phyloP scores from a whole-genome alignment of 2,329 filamentous ascomycete species.

The Fusarium pseudonygamai region DNA sequence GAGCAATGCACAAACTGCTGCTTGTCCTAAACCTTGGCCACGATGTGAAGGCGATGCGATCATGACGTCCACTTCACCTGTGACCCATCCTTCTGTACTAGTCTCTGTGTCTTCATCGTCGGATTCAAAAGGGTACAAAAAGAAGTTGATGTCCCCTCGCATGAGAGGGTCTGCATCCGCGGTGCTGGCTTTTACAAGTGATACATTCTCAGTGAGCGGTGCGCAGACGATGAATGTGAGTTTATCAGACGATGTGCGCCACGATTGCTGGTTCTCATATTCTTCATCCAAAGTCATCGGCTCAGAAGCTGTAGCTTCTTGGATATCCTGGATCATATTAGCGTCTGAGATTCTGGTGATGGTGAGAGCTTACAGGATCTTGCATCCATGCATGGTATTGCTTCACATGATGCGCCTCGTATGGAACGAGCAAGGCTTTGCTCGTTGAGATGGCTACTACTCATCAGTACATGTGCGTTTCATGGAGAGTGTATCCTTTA shows the following conservation, averaged over 20 bases:
- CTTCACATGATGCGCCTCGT: conserved; percentile 81
- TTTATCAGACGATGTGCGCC: conserved; percentile 85
- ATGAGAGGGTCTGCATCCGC: conserved; percentile 67
- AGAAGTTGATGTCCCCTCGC: conserved; percentile 84
- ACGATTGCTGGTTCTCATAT: conserved; percentile 89
- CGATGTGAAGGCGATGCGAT: conserved; percentile 70
- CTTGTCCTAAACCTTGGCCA: conserved; percentile 71
- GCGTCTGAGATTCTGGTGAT: not conserved
- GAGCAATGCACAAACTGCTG: conserved; percentile 74
- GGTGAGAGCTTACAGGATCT: conserved; percentile 64
- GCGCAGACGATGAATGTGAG: conserved; percentile 89
- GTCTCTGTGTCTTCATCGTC: conserved; percentile 52
- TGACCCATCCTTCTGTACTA: conserved; percentile 40
- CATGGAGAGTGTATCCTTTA: conserved; percentile 30
- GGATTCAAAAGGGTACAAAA: conserved; percentile 71
- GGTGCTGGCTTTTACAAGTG: conserved; percentile 46
- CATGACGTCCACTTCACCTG: conserved; percentile 90
- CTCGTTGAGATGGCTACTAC: conserved; percentile 71
- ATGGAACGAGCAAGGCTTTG: conserved; percentile 81
- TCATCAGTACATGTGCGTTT: not conserved
- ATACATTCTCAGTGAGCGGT: conserved; percentile 45
- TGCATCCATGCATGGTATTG: conserved; percentile 94
- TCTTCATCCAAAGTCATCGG: conserved; percentile 82
- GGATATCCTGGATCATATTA: conserved; percentile 68
- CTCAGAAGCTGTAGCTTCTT: conserved; percentile 87